These are phyloP conservation scores for Microcos paniculata DNA, from an alignment of 345 rosid species.

Conservation along the genomic window DNA sequence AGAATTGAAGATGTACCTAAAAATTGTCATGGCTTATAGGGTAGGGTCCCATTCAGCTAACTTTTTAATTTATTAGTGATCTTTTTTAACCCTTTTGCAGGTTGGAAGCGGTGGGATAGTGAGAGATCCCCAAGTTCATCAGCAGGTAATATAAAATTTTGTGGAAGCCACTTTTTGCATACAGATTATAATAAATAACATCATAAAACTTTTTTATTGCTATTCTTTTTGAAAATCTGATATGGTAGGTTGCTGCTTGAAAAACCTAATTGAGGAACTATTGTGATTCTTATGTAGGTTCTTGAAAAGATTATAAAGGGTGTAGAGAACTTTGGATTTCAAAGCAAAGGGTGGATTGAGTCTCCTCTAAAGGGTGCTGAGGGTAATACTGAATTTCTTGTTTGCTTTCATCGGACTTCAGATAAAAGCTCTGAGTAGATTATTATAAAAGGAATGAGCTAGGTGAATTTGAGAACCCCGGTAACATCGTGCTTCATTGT, in stretches of 20 bases:
- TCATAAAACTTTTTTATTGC: no score
- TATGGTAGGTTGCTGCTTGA: neutral
- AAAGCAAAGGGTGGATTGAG: constrained; percentile 74
- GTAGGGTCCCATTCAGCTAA: neutral
- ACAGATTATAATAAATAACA: neutral
- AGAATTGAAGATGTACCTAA: neutral
- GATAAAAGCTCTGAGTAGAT: constrained; percentile 29
- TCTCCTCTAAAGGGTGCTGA: constrained; percentile 93
- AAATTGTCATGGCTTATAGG: no score
- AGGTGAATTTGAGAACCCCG: neutral
- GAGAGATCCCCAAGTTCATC: constrained; percentile 83
- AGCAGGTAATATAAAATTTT: constrained; percentile 53
- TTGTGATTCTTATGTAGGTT: constrained; percentile 44
- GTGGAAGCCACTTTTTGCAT: neutral
- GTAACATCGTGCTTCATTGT: neutral
- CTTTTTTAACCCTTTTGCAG: constrained; percentile 34
- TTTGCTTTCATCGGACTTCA: constrained; percentile 47
- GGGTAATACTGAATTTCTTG: constrained; percentile 90
- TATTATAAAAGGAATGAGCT: neutral
- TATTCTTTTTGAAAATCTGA: neutral
- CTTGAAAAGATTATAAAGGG: constrained; percentile 75
- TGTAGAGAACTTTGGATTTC: constrained; percentile 68
- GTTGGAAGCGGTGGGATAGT: constrained; percentile 96
- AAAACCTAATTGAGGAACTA: neutral
- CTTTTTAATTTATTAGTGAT: neutral